Percentiles rank a stretch among this genome's conserved stretches.
phyloP scores from a whole-genome alignment of 2,329 filamentous ascomycete species.

The Chaetomium globosum region DNA sequence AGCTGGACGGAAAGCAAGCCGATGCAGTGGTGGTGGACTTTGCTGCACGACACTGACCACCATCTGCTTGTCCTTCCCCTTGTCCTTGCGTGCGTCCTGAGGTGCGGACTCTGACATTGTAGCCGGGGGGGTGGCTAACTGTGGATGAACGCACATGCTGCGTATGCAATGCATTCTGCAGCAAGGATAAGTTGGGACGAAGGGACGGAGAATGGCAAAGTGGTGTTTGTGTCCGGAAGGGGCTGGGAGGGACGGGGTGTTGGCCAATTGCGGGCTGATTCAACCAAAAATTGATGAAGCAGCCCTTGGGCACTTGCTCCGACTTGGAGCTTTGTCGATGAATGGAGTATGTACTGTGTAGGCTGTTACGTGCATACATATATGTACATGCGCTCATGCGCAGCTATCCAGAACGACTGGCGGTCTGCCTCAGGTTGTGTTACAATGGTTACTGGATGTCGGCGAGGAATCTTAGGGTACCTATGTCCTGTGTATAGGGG shows the following conservation, averaged over 20 bases:
- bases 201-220: constrained; percentile 9
- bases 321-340: background rate
- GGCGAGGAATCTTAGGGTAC: no score
- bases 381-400: background rate
- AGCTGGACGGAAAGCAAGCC: constrained; percentile 1
- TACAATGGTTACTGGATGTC: background rate
- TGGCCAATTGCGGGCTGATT: constrained; percentile 9
- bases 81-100: constrained; percentile 9
- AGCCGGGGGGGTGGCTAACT: constrained; percentile 8
- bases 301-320: background rate
- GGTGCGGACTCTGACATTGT: background rate
- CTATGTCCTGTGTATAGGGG: background rate
- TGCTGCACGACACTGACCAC: constrained; percentile 31
- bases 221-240: background rate
- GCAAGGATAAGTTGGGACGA: constrained; percentile 20
- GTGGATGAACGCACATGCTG: constrained; percentile 10
- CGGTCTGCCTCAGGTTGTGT: constrained; percentile 24
- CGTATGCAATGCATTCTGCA: constrained; percentile 27
- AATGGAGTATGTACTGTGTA: background rate
- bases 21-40: constrained; percentile 15
- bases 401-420: background rate
- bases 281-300: constrained; percentile 1
- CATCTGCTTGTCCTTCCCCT: background rate
- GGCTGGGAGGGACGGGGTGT: background rate
- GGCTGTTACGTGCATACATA: background rate